A percentile compares a stretch with the other conserved stretches of the same genome.
Evolutionary conservation across 2,329 filamentous ascomycete species (phyloP).

Genomic region (Aspergillus niger): DNA sequence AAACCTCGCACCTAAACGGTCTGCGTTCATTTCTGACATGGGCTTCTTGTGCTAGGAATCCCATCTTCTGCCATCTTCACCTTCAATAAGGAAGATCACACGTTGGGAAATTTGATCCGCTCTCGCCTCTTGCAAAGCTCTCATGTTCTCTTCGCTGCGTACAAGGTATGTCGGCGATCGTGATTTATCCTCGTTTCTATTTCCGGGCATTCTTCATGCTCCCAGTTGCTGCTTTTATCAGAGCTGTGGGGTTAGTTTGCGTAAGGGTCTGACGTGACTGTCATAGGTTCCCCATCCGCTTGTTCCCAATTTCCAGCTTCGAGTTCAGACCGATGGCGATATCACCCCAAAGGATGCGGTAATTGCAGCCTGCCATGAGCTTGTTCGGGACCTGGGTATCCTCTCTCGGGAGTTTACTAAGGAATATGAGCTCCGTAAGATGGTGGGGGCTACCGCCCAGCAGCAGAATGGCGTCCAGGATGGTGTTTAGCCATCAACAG

Average conservation of each 20-base stretch:
- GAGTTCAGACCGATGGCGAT: conserved; percentile 87
- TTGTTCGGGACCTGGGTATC: conserved; percentile 77
- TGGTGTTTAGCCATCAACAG: conserved; percentile 14
- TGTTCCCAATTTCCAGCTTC: conserved; percentile 64
- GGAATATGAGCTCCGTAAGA: conserved; percentile 86
- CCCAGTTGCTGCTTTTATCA: background rate
- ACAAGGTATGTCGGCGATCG: conserved; percentile 66
- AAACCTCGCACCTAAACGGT: background rate
- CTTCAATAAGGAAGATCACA: conserved; percentile 96
- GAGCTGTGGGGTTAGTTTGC: background rate
- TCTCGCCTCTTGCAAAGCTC: conserved; percentile 81
- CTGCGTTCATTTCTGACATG: background rate
- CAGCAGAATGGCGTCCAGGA: conserved; percentile 36
- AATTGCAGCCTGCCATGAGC: conserved; percentile 74
- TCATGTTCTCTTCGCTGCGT: conserved; percentile 86
- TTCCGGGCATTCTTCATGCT: background rate
- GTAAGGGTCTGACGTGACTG: conserved; percentile 6
- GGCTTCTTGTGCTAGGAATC: conserved; percentile 61
- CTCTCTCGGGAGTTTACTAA: conserved; percentile 88
- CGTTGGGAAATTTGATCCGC: conserved; percentile 84
- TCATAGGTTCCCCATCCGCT: conserved; percentile 48
- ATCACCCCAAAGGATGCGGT: conserved; percentile 89
- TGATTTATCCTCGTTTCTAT: background rate
- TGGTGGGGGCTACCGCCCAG: conserved; percentile 67
- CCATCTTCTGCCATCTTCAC: conserved; percentile 95